phyloP scores from a whole-genome alignment of 2,329 filamentous ascomycete genomes.

The Camillea tinctor region DNA sequence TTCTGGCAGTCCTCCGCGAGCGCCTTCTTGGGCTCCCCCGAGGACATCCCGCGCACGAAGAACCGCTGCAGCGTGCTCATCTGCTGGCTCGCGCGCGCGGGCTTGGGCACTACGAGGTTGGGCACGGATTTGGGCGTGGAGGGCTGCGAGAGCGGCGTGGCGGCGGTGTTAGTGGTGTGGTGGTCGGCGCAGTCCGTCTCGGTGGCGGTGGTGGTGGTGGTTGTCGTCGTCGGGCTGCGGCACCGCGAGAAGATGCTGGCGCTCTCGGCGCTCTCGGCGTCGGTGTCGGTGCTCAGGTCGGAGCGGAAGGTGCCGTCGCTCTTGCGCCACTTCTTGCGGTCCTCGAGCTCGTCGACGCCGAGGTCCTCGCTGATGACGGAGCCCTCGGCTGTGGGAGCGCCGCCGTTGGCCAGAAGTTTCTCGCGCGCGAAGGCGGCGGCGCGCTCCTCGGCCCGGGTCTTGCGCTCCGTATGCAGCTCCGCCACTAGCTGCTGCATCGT shows the following conservation, averaged over 20 bases:
- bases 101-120: constrained; percentile 22
- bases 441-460: constrained; percentile 41
- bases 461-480: constrained; percentile 53
- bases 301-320: constrained; percentile 41
- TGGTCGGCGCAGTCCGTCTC: constrained; percentile 21
- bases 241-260: constrained; percentile 62
- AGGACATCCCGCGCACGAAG: constrained; percentile 44
- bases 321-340: constrained; percentile 42
- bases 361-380: constrained; percentile 52
- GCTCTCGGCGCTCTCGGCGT: constrained; percentile 46
- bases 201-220: constrained; percentile 31
- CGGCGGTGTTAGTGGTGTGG: background rate
- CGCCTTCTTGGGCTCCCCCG: constrained; percentile 30
- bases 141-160: constrained; percentile 11
- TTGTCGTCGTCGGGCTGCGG: constrained; percentile 51
- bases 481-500: constrained; percentile 49
- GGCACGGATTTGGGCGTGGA: constrained; percentile 8
- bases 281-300: constrained; percentile 51
- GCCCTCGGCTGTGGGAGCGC: too few relatives aligned
- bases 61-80: constrained; percentile 49
- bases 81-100: constrained; percentile 32
- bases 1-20: constrained; percentile 46
- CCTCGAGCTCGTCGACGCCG: constrained; percentile 49
- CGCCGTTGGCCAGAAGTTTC: constrained; percentile 31
- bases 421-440: constrained; percentile 31